Percentiles rank a stretch among this genome's conserved stretches.
Conservation (phyloP, 2,329 filamentous ascomycete species). For the Fusarium hostae region DNA sequence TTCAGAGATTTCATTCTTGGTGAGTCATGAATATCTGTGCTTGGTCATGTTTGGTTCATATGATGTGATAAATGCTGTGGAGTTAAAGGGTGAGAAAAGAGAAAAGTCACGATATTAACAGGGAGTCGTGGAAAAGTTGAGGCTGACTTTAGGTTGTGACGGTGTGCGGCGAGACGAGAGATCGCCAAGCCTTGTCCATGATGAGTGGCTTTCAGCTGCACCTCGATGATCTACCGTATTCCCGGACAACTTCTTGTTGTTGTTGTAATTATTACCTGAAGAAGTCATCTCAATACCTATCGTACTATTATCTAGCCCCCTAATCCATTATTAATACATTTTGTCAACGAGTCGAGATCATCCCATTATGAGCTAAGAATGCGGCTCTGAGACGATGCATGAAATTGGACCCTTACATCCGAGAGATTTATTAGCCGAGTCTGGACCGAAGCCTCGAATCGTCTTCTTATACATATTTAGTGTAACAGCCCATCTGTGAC, state of each 20-base stretch:
- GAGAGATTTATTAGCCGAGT: conserved; percentile 42
- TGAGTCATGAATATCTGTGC: neutral
- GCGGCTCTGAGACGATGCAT: conserved; percentile 12
- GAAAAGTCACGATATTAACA: neutral
- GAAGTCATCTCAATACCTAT: fast-evolving
- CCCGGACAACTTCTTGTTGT: neutral
- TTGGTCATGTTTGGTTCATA: neutral
- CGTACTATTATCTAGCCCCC: too few relatives aligned
- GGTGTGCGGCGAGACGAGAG: conserved; percentile 4
- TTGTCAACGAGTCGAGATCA: neutral
- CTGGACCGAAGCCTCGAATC: conserved; percentile 37
- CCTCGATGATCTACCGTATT: neutral
- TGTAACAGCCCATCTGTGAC: conserved; percentile 5
- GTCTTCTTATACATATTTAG: conserved; percentile 25
- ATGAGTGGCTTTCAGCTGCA: neutral
- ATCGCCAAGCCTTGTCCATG: conserved; percentile 22
- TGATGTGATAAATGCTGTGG: neutral
- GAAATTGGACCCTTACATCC: conserved; percentile 37
- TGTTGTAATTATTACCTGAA: too few relatives aligned
- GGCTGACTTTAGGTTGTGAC: conserved; percentile 18
- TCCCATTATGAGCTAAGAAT: conserved; percentile 4
- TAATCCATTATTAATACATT: neutral
- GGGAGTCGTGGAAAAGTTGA: neutral
- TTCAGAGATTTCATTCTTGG: neutral
- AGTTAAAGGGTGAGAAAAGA: neutral